phyloP scores from a whole-genome alignment of 768 basidiomycete genomes.

The Leccinellum luteum region DNA sequence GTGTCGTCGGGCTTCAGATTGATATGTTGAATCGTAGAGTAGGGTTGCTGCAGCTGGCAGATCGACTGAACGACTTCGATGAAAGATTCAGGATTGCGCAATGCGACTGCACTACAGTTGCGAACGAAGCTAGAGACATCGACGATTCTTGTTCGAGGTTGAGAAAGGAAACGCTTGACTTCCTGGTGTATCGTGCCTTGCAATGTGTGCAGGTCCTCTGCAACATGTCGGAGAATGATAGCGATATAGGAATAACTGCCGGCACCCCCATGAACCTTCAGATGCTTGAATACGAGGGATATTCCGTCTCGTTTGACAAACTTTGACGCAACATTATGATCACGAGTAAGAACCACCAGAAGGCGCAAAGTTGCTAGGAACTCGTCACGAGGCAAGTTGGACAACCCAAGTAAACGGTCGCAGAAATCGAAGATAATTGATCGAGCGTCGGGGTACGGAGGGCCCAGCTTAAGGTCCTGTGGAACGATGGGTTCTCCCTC shows the following conservation, averaged over 20 bases:
- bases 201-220: slow-evolving; percentile 71
- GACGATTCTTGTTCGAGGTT: slow-evolving; percentile 62
- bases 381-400: slow-evolving; percentile 73
- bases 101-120: slow-evolving; percentile 71
- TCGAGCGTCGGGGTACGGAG: slow-evolving; percentile 59
- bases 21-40: slow-evolving; percentile 53
- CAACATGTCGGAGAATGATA: slow-evolving; percentile 86
- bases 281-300: slow-evolving; percentile 58
- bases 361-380: slow-evolving; percentile 78
- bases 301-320: slow-evolving; percentile 72
- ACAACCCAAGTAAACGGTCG: slow-evolving; percentile 62
- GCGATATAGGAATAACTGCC: slow-evolving; percentile 82
- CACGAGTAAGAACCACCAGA: slow-evolving; percentile 80
- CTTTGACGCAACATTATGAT: slow-evolving; percentile 57
- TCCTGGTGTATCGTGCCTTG: slow-evolving; percentile 77
- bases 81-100: slow-evolving; percentile 79
- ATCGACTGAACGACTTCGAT: slow-evolving; percentile 67
- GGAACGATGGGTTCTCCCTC: slow-evolving; percentile 61
- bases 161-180: slow-evolving; percentile 75
- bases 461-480: slow-evolving; percentile 56
- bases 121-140: slow-evolving; percentile 76
- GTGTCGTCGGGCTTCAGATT: slow-evolving; percentile 46
- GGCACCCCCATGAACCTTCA: slow-evolving; percentile 54
- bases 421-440: slow-evolving; percentile 73
- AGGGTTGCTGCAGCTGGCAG: slow-evolving; percentile 72